Conservation (phyloP, 1,284 basidiomycete species). For the Salmacisia buchloeana region DNA sequence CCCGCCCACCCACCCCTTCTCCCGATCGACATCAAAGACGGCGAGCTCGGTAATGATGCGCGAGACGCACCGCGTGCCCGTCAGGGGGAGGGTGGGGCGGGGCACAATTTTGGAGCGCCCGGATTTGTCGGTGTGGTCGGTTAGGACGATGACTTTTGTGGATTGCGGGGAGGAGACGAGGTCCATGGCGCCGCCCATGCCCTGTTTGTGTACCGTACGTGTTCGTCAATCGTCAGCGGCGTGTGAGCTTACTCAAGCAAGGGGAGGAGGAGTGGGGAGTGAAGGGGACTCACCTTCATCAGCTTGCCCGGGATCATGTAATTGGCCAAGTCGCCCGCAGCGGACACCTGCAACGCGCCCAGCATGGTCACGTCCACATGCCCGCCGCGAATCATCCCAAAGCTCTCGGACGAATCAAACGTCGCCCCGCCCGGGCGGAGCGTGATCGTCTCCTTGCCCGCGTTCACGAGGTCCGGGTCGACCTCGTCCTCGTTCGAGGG, state of each 20-base stretch:
- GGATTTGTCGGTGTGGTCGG: constrained; percentile 12
- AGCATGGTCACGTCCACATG: constrained; percentile 15
- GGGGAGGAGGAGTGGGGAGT: background rate
- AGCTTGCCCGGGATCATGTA: constrained; percentile 12
- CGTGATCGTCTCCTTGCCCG: constrained; percentile 33
- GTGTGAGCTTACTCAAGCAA: background rate
- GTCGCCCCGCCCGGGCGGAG: constrained; percentile 14
- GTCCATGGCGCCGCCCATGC: constrained; percentile 19
- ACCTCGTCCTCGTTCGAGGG: constrained; percentile 71
- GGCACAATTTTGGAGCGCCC: constrained; percentile 12
- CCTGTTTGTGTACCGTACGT: background rate
- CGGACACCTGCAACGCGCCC: constrained; percentile 11
- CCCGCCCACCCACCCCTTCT: background rate
- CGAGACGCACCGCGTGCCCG: constrained; percentile 11
- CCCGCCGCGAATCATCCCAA: constrained; percentile 17
- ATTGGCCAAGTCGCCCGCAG: constrained; percentile 12
- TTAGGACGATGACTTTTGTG: constrained; percentile 13
- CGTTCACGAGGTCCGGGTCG: constrained; percentile 87
- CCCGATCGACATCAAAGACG: constrained; percentile 16
- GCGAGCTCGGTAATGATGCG: constrained; percentile 14
- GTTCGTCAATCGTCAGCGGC: background rate
- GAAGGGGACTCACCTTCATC: constrained; percentile 2
- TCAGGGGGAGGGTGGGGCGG: constrained; percentile 11
- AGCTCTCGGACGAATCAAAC: constrained; percentile 13
- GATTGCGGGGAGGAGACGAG: constrained; percentile 8